Evolutionary conservation across 2,329 filamentous ascomycete genomes (phyloP).

Genomic region (Thielaviopsis ethacetica): DNA sequence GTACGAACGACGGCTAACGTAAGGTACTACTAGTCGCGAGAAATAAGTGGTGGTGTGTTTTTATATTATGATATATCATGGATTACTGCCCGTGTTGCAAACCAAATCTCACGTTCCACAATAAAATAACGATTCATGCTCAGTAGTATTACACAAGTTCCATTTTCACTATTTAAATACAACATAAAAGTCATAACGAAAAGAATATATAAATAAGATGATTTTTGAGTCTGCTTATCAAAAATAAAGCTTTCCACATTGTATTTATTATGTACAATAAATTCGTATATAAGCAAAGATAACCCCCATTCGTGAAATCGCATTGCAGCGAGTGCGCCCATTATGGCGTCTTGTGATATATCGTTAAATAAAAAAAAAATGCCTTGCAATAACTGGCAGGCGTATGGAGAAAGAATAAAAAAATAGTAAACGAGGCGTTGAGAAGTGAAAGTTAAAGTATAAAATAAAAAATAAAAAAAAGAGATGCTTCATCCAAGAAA

Average conservation of each 20-base stretch:
- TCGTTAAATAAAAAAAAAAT: not conserved
- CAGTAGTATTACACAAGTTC: not conserved
- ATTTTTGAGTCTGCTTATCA: not conserved
- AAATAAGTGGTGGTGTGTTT: not conserved
- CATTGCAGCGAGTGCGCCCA: not conserved
- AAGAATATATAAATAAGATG: not conserved
- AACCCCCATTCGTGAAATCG: not conserved
- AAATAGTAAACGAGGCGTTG: not conserved
- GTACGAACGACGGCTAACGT: no score
- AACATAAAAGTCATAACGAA: not conserved
- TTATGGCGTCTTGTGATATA: not conserved
- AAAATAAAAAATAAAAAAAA: not conserved
- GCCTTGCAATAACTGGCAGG: not conserved
- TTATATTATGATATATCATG: not conserved
- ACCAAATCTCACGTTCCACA: not conserved
- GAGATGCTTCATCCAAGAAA: not conserved
- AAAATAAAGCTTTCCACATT: not conserved
- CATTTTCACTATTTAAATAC: not conserved
- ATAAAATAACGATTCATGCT: not conserved
- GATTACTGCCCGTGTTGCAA: not conserved
- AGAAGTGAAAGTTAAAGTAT: not conserved
- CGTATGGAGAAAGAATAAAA: not conserved
- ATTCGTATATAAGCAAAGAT: not conserved
- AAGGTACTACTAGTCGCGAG: not conserved
- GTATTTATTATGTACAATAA: not conserved